phyloP scores from a whole-genome alignment of 345 rosid genomes.

The Eucalyptus virginea region DNA sequence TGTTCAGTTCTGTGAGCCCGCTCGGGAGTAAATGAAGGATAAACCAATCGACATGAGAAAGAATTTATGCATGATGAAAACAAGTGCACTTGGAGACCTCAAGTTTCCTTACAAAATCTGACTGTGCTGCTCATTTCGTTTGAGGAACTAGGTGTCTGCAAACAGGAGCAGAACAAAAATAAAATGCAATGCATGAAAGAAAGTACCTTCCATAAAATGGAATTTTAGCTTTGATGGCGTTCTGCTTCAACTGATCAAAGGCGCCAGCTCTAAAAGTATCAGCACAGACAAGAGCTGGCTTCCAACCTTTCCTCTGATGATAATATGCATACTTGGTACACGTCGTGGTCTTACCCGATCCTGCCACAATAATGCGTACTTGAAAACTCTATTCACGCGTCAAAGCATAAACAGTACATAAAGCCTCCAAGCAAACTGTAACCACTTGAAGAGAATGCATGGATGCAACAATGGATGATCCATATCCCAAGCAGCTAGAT shows the following conservation, averaged over 20 bases:
- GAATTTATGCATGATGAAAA: not conserved
- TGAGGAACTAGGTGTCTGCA: not conserved
- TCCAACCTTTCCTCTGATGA: constrained; percentile 83
- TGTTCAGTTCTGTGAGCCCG: not conserved
- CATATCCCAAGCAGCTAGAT: not conserved
- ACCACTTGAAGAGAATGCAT: not conserved
- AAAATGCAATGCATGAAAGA: not conserved
- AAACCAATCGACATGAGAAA: not conserved
- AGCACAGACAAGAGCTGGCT: constrained; percentile 82
- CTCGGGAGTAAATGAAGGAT: not conserved
- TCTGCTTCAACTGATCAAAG: constrained; percentile 86
- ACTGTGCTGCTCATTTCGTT: not conserved
- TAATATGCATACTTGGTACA: constrained; percentile 75
- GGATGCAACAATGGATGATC: not conserved
- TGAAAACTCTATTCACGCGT: not conserved
- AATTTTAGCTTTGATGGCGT: constrained; percentile 73
- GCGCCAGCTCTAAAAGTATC: constrained; percentile 91
- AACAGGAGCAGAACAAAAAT: not conserved
- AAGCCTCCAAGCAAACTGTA: not conserved
- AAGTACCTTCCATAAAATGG: constrained; percentile 78
- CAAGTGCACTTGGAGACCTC: not conserved
- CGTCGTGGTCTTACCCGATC: constrained; percentile 87
- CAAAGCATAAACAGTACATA: not conserved
- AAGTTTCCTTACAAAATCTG: not conserved
- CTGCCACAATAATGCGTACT: constrained; percentile 5